Conservation (phyloP, 2,329 filamentous ascomycete species). For the Tolypocladium inflatum region DNA sequence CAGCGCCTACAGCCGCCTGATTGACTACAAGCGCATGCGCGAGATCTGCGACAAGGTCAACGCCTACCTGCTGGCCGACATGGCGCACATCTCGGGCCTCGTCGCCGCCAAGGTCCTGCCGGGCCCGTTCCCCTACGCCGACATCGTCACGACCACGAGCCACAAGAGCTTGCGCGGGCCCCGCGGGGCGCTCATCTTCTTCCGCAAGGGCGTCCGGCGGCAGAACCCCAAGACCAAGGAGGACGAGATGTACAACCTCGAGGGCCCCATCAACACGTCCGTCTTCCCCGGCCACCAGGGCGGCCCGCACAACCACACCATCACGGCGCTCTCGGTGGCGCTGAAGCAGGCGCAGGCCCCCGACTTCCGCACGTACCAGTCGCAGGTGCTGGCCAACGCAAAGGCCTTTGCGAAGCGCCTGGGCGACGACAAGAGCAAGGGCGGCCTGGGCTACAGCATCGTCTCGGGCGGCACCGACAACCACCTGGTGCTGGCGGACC, state of each 20-base stretch:
- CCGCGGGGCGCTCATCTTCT: constrained; percentile 97
- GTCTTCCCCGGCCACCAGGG: constrained; percentile 98
- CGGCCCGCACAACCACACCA: constrained; percentile 98
- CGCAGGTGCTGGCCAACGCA: constrained; percentile 81
- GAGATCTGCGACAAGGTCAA: constrained; percentile 85
- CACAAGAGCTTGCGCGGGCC: constrained; percentile 96
- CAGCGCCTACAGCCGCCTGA: constrained; percentile 89
- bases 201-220: constrained; percentile 80
- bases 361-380: constrained; percentile 89
- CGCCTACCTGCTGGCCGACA: constrained; percentile 88
- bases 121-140: constrained; percentile 78
- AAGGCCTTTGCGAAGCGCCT: constrained; percentile 70
- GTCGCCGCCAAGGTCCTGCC: constrained; percentile 87
- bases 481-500: constrained; percentile 86
- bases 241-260: constrained; percentile 81
- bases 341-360: constrained; percentile 84
- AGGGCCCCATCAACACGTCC: constrained; percentile 86
- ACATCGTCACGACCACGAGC: constrained; percentile 95
- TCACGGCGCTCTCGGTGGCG: constrained; percentile 88
- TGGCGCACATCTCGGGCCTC: constrained; percentile 94
- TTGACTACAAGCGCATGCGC: constrained; percentile 90
- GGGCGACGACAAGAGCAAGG: constrained; percentile 60
- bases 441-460: constrained; percentile 74
- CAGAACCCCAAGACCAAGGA: constrained; percentile 78
- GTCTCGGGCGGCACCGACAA: constrained; percentile 95